Evolutionary conservation across 495 filamentous ascomycete species (phyloP).

Genomic region (Lichenothelia convexa): DNA sequence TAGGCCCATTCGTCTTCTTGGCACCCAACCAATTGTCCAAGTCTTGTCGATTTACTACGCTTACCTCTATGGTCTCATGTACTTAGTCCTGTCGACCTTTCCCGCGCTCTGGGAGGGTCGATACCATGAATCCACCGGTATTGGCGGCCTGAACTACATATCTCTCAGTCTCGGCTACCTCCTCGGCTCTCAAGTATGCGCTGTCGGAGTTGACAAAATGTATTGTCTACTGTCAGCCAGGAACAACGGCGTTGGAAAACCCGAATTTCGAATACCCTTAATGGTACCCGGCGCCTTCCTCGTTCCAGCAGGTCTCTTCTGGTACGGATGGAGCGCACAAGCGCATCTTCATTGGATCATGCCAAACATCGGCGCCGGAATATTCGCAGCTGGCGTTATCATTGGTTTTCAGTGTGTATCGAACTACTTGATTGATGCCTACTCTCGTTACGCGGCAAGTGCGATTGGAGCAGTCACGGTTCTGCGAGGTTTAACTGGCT

Average conservation of each 20-base stretch:
- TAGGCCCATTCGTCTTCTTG: slow-evolving; percentile 25
- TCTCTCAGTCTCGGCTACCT: slow-evolving; percentile 21
- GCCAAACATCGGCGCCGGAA: slow-evolving; percentile 4
- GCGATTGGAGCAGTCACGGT: background rate
- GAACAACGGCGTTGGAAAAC: background rate
- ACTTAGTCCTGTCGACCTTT: slow-evolving; percentile 47
- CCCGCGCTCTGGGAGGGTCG: slow-evolving; percentile 37
- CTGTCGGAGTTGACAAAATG: slow-evolving; percentile 22
- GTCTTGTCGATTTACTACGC: slow-evolving; percentile 38
- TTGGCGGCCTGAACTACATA: slow-evolving; percentile 24
- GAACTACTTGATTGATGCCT: background rate
- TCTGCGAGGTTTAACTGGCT: slow-evolving; percentile 1
- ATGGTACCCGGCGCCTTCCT: slow-evolving; percentile 2
- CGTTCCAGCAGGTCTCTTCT: slow-evolving; percentile 4
- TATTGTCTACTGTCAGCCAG: background rate
- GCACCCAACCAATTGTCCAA: slow-evolving; percentile 27
- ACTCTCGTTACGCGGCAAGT: slow-evolving; percentile 1
- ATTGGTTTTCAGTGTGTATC: slow-evolving; percentile 1
- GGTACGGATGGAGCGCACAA: slow-evolving; percentile 6
- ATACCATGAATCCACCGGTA: slow-evolving; percentile 12
- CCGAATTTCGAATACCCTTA: slow-evolving; percentile 2
- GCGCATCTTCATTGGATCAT: slow-evolving; percentile 5
- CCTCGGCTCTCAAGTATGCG: slow-evolving; percentile 17
- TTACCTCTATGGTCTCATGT: slow-evolving; percentile 50
- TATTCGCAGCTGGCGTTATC: slow-evolving; percentile 1